phyloP scores from a whole-genome alignment of 768 basidiomycete species.

The Tubosaeta sp. region DNA sequence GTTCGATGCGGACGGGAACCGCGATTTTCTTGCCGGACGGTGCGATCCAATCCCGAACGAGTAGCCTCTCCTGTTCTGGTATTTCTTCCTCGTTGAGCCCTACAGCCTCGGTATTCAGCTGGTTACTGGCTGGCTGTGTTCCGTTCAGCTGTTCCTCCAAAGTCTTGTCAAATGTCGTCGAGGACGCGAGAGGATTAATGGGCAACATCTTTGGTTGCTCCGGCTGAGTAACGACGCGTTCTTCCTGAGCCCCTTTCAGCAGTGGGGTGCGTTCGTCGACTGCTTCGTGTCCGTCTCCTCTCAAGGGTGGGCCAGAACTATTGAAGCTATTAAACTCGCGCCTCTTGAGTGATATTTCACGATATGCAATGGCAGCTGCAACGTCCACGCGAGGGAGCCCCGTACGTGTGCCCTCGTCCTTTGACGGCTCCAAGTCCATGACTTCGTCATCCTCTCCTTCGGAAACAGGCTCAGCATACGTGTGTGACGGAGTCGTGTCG shows the following conservation, averaged over 20 bases:
- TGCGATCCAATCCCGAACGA: constrained; percentile 70
- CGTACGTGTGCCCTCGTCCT: constrained; percentile 77
- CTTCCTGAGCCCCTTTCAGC: constrained; percentile 25
- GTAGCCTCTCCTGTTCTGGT: constrained; percentile 47
- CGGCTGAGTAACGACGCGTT: constrained; percentile 15
- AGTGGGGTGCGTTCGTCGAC: constrained; percentile 38
- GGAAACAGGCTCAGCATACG: constrained; percentile 86
- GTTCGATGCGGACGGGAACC: constrained; percentile 93
- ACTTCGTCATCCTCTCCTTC: constrained; percentile 93
- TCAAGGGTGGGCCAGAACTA: constrained; percentile 4
- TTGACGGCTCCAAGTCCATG: constrained; percentile 60
- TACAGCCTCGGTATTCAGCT: constrained; percentile 20
- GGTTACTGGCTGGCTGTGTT: constrained; percentile 25
- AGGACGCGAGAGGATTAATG: constrained; percentile 84
- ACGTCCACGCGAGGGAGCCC: constrained; percentile 72
- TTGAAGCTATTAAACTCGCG: constrained; percentile 15
- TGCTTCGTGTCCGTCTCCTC: constrained; percentile 27
- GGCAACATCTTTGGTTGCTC: constrained; percentile 41
- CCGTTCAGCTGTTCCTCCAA: constrained; percentile 61
- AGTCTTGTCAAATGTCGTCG: constrained; percentile 79
- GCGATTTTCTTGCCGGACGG: constrained; percentile 86
- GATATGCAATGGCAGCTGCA: constrained; percentile 79
- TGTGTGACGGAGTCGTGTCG: constrained; percentile 35
- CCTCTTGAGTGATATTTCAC: constrained; percentile 74
- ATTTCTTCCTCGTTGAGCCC: constrained; percentile 37